Evolutionary conservation across 208 protist species (phyloP).

Genomic region (Trichomonas vaginalis): DNA sequence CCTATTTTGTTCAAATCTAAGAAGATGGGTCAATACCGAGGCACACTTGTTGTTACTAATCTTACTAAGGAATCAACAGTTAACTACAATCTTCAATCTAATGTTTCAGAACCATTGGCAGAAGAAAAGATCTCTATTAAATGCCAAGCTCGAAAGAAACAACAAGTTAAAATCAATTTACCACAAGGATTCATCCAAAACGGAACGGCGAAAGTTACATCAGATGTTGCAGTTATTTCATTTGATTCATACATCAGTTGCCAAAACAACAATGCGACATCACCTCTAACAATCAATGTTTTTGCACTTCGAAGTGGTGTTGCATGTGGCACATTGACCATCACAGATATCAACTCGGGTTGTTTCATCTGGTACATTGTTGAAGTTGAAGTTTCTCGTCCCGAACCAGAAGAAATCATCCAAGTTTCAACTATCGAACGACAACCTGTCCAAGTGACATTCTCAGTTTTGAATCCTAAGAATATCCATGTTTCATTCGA

Average conservation of each 20-base stretch:
- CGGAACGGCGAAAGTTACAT: background rate
- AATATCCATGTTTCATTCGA: background rate
- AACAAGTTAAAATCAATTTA: background rate
- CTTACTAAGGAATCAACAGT: background rate
- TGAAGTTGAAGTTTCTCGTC: background rate
- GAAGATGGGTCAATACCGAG: background rate
- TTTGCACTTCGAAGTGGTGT: background rate
- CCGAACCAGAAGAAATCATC: background rate
- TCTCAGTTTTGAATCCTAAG: background rate
- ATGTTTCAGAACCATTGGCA: background rate
- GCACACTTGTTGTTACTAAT: background rate
- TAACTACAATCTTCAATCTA: background rate
- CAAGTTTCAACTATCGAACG: background rate
- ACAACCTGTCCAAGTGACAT: background rate
- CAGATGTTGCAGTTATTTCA: background rate
- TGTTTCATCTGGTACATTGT: background rate
- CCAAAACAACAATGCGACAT: background rate
- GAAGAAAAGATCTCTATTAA: background rate
- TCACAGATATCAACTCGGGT: background rate
- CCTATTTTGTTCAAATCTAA: background rate
- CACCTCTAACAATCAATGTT: background rate
- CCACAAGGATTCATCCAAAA: background rate
- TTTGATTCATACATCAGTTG: background rate
- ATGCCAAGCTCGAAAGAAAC: background rate
- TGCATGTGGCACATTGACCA: background rate